A percentile compares a stretch with the other conserved stretches of the same genome.
Evolutionary conservation across 2,329 filamentous ascomycete genomes (phyloP).

Genomic region (Calonectria henricotiae): DNA sequence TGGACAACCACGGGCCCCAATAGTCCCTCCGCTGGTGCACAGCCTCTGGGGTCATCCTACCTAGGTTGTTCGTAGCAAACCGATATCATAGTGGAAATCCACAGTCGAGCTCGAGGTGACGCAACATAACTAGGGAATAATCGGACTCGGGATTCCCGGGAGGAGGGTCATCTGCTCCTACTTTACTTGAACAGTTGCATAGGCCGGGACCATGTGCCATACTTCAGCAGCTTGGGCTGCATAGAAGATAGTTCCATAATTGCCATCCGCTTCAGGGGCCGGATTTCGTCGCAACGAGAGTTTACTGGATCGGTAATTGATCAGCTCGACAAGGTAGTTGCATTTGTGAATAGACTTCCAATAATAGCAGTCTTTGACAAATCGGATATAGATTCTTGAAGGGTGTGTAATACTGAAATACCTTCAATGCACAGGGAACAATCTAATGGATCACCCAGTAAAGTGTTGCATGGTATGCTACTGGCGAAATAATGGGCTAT

Average conservation of each 20-base stretch:
- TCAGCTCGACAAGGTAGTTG: neutral
- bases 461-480: conserved; percentile 40
- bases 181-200: conserved; percentile 64
- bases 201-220: conserved; percentile 65
- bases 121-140: conserved; percentile 67
- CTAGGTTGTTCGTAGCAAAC: conserved; percentile 66
- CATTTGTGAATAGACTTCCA: neutral
- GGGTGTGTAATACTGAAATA: conserved; percentile 61
- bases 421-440: conserved; percentile 59
- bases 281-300: neutral
- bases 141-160: conserved; percentile 67
- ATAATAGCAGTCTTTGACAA: neutral
- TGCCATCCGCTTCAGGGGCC: conserved; percentile 51
- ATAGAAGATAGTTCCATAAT: conserved; percentile 63
- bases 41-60: conserved; percentile 59
- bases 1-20: conserved; percentile 69
- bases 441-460: conserved; percentile 45
- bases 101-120: conserved; percentile 69
- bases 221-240: conserved; percentile 59
- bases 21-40: conserved; percentile 65
- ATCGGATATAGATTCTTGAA: conserved; percentile 57
- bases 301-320: neutral
- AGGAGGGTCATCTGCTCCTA: conserved; percentile 60
- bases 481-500: conserved; percentile 46
- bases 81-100: conserved; percentile 67